phyloP scores from a whole-genome alignment of 768 basidiomycete species.

The Lyophyllum atratum region DNA sequence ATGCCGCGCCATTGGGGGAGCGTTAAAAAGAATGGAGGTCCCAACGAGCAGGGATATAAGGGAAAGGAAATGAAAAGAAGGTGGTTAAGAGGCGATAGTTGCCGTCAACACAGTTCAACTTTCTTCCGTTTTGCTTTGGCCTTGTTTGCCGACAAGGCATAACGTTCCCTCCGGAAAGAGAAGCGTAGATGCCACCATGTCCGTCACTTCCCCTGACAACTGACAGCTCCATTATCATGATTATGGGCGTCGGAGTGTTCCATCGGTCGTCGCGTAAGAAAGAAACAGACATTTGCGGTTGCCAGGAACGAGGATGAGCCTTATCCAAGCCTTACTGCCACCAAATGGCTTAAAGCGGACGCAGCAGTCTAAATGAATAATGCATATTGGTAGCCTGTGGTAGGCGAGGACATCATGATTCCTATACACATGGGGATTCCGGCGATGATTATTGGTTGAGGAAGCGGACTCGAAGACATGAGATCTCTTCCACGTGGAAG shows the following conservation, averaged over 20 bases:
- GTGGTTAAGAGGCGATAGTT: constrained; percentile 14
- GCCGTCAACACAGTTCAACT: constrained; percentile 5
- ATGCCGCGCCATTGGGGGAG: constrained; percentile 20
- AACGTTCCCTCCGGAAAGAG: not conserved
- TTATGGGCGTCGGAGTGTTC: not conserved
- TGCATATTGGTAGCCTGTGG: not conserved
- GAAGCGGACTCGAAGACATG: not conserved
- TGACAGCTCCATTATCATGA: not conserved
- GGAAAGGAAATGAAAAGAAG: constrained; percentile 22
- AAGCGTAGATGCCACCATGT: not conserved
- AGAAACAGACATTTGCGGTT: not conserved
- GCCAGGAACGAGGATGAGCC: not conserved
- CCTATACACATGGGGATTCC: not conserved
- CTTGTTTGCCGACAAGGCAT: constrained; percentile 11
- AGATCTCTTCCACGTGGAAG: not conserved
- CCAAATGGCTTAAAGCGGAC: not conserved
- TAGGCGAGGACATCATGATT: not conserved
- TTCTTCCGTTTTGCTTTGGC: constrained; percentile 14
- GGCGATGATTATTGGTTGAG: not conserved
- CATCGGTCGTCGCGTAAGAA: not conserved
- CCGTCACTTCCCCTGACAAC: constrained; percentile 16
- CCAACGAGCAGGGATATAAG: constrained; percentile 21
- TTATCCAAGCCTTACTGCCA: not conserved
- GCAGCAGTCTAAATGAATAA: not conserved
- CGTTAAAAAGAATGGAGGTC: constrained; percentile 27